Evolutionary conservation across 2,329 filamentous ascomycete genomes (phyloP), one percentile per base, ranked within the genome.

Genomic region (Fusarium domesticum): DNA sequence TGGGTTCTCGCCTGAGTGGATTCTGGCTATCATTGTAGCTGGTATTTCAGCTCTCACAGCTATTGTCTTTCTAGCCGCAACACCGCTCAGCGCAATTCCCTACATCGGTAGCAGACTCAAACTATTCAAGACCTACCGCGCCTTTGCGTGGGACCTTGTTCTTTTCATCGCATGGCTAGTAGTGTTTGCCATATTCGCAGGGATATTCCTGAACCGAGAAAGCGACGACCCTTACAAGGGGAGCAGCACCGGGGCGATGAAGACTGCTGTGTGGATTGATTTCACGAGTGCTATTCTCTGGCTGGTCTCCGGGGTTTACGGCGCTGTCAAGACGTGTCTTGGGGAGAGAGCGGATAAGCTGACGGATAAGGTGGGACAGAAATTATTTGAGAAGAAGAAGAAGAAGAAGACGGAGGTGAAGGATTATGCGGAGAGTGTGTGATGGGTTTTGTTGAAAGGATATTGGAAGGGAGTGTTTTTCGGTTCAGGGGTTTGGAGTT

Each of bases 191-290:
- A 76, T 86, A 47, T 89, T 90, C 54, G 86, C 81, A 12, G 78
- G 74, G 48, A 81, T 88, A 69, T 90, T 85, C 66, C 79, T 89
- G 46, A 64, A 73, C 25, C 74, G 78, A 38, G 66, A 81, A 49
- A 74, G 74, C 43, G 75, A 84, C 45, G 68, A 71, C 25, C 57
- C 64, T 32, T 75, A 73, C 63, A 67, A 75, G 61, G 71, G 70
- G 20, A 64, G 62, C 35, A 71, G 62, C 48, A 71, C 70, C 0
- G 50, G 60, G 4, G 39, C 61, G 6, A 89, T 89, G 86, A 84
- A 85, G 67, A 73, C 78, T 48, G 84, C 84, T 2, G 84, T 87
- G 3, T 89, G 84, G 83, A 67, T 89, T 18, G 84, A 89, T 61
- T 61, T 89, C 18, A 71, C 81, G 23, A 87, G 85, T 53, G 73